Percentiles rank a stretch among this genome's conserved stretches.
Conservation (phyloP, 2,329 filamentous ascomycete genomes). For the Emmonsiellopsis sp. region DNA sequence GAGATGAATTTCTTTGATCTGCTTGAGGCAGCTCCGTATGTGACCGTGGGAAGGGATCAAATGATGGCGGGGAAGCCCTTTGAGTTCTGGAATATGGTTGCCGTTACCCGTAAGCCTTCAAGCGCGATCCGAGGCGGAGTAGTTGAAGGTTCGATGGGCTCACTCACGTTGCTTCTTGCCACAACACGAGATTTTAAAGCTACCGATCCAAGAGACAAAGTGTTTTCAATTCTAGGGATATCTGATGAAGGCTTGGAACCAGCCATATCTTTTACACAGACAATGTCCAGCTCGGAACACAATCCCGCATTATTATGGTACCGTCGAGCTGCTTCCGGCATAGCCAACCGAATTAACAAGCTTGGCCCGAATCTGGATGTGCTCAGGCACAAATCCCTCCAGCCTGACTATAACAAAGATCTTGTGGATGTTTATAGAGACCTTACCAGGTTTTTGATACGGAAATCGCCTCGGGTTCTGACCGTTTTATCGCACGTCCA, state of each 20-base stretch:
- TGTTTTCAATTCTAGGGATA: slow-evolving; percentile 5
- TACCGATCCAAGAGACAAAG: slow-evolving; percentile 5
- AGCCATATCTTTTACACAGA: not conserved
- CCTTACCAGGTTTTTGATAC: slow-evolving; percentile 1
- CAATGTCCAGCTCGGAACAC: not conserved
- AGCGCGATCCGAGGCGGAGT: not conserved
- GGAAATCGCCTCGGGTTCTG: not conserved
- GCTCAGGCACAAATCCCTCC: not conserved
- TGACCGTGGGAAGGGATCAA: not conserved
- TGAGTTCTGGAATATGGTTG: slow-evolving; percentile 2
- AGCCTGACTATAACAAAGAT: not conserved
- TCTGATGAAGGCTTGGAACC: slow-evolving; percentile 4
- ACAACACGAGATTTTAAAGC: slow-evolving; percentile 3
- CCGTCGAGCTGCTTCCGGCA: not conserved
- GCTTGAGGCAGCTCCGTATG: not conserved
- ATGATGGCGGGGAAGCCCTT: not conserved
- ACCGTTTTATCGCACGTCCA: slow-evolving; percentile 3
- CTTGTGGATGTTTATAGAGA: slow-evolving; percentile 1
- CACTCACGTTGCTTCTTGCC: not conserved
- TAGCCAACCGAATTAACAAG: not conserved
- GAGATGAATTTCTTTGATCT: slow-evolving; percentile 7
- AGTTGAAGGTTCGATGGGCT: slow-evolving; percentile 2
- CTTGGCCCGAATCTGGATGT: slow-evolving; percentile 1
- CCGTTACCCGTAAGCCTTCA: not conserved
- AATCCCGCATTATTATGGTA: not conserved